Evolutionary conservation across 768 basidiomycete genomes (phyloP).

Genomic region (Leucocoprinus birnbaumii): DNA sequence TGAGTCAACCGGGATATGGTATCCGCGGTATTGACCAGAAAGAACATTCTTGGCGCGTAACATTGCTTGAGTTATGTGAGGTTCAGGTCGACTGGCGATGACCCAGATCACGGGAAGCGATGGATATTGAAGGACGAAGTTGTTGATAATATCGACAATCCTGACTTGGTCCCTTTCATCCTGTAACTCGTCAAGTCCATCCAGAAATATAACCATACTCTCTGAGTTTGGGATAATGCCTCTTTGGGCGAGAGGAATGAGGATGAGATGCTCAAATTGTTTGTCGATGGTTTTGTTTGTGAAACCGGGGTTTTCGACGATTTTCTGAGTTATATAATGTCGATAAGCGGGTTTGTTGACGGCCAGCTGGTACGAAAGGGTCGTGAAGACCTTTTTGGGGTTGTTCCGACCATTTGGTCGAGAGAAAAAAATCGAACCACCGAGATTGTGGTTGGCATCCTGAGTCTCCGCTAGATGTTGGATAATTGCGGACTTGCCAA

Average conservation of each 20-base stretch:
- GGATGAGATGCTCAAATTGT: background rate
- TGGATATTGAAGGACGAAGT: background rate
- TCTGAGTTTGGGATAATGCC: no score
- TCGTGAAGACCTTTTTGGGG: background rate
- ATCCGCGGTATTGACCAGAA: no score
- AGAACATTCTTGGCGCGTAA: no score
- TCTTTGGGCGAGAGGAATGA: background rate
- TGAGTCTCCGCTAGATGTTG: background rate
- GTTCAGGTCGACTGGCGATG: no score
- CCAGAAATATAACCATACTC: background rate
- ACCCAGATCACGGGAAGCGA: background rate
- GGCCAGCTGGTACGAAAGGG: background rate
- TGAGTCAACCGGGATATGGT: background rate
- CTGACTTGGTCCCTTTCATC: background rate
- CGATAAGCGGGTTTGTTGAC: background rate
- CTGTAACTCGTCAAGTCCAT: background rate
- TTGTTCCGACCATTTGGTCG: background rate
- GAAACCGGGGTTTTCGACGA: background rate
- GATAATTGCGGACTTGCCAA: background rate
- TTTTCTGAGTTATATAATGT: background rate
- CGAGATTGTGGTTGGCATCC: background rate
- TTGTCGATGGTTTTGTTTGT: background rate
- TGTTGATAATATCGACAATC: background rate
- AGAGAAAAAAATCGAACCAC: background rate
- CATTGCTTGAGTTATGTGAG: no score